A percentile compares a stretch with the other conserved stretches of the same genome.
Evolutionary conservation across 2,329 filamentous ascomycete species (phyloP).

Genomic region (Talaromyces sp.): DNA sequence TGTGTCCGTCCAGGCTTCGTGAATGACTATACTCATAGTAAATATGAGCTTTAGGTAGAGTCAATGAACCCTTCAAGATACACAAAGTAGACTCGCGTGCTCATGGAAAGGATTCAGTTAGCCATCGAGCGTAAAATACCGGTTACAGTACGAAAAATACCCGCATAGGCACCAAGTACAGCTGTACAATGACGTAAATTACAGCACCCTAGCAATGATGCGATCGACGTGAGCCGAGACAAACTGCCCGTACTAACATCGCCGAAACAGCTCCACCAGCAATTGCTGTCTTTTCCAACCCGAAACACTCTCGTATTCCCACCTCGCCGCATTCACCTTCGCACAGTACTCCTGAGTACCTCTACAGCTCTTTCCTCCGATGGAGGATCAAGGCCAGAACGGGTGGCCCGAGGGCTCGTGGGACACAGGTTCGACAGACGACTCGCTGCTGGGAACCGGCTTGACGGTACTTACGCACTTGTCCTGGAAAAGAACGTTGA

Average conservation of each 20-base stretch:
- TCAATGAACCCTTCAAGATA: background rate
- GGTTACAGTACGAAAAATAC: background rate
- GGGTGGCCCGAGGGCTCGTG: slow-evolving; percentile 44
- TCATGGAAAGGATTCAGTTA: background rate
- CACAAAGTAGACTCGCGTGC: background rate
- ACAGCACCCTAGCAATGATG: background rate
- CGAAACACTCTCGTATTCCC: background rate
- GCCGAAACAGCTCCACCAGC: slow-evolving; percentile 18
- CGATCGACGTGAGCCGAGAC: background rate
- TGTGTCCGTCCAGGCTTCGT: background rate
- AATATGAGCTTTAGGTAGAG: background rate
- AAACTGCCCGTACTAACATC: background rate
- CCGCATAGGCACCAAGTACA: background rate
- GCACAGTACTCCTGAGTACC: slow-evolving; percentile 6
- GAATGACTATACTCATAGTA: no score
- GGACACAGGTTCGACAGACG: slow-evolving; percentile 36
- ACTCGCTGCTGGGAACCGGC: slow-evolving; percentile 47
- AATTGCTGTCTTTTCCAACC: background rate
- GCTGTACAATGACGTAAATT: slow-evolving; percentile 1
- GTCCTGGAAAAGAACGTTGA: background rate
- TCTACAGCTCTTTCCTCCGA: slow-evolving; percentile 21
- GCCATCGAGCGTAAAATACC: background rate
- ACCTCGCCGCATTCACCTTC: background rate
- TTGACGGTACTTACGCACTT: slow-evolving; percentile 40
- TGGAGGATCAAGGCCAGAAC: slow-evolving; percentile 47